Evolutionary conservation across 176 grass and related monocot genomes (phyloP).

Genomic region (Oryza meridionalis): DNA sequence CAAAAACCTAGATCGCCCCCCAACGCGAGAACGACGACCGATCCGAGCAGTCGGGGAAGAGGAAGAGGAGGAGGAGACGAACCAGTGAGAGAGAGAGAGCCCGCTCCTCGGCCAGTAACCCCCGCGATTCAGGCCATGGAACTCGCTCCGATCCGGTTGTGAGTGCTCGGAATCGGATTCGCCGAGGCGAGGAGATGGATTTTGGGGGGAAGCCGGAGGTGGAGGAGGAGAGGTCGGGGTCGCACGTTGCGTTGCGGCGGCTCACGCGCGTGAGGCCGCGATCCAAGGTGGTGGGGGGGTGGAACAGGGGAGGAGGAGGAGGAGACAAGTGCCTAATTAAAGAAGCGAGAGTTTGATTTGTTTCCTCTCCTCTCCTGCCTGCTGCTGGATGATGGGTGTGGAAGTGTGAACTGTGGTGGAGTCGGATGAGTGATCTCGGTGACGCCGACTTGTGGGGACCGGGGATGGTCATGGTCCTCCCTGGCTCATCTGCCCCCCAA

Average conservation of each 20-base stretch:
- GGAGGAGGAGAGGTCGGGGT: neutral
- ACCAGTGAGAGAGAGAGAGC: neutral
- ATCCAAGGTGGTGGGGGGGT: constrained; percentile 5
- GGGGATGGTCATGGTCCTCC: too few species aligned
- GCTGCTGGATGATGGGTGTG: too few species aligned
- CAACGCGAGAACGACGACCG: neutral
- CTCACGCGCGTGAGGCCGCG: constrained; percentile 37
- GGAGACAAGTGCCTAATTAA: too few species aligned
- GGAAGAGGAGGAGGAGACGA: neutral
- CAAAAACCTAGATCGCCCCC: neutral
- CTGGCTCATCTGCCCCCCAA: too few species aligned
- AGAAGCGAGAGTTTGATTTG: too few species aligned
- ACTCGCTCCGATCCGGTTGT: neutral
- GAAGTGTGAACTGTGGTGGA: too few species aligned
- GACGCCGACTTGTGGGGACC: too few species aligned
- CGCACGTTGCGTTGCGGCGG: constrained; percentile 34
- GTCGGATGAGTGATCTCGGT: too few species aligned
- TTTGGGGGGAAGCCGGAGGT: too few species aligned
- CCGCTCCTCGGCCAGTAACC: neutral
- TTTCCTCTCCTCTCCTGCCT: too few species aligned
- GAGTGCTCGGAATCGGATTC: neutral
- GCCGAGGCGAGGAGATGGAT: constrained; percentile 19
- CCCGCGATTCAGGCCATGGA: constrained; percentile 26
- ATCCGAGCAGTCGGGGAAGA: neutral
- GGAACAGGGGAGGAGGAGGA: too few species aligned